These are phyloP conservation scores for Alternaria consortialis DNA, from an alignment of 2,329 filamentous ascomycete genomes.

Conservation along the genomic window DNA sequence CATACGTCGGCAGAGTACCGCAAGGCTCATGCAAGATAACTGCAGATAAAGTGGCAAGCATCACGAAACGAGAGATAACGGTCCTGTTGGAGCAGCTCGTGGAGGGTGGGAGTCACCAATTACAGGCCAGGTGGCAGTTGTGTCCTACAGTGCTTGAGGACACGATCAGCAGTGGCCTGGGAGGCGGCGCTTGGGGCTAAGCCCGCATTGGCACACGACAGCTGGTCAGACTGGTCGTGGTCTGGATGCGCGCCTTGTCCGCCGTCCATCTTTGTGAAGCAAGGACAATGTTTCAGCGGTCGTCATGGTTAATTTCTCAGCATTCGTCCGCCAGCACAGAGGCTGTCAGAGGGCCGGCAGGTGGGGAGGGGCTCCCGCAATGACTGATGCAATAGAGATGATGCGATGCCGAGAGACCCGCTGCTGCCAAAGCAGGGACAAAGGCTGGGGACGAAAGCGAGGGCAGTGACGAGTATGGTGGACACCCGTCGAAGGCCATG, in stretches of 20 bases:
- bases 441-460: background rate
- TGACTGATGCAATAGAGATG: conserved; percentile 1
- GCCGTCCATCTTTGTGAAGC: conserved; percentile 27
- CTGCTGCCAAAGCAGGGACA: conserved; percentile 10
- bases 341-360: background rate
- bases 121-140: conserved; percentile 38
- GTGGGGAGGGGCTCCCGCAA: background rate
- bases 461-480: background rate
- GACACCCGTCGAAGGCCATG: conserved; percentile 21
- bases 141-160: conserved; percentile 15
- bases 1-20: background rate
- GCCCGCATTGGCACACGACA: conserved; percentile 32
- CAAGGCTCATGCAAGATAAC: conserved; percentile 6
- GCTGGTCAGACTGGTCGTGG: conserved; percentile 12
- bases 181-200: conserved; percentile 28
- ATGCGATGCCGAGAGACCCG: background rate
- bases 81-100: conserved; percentile 22
- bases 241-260: conserved; percentile 13
- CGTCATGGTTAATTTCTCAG: conserved; percentile 5
- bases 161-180: conserved; percentile 22
- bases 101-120: conserved; percentile 27
- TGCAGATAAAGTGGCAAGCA: conserved; percentile 24
- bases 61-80: conserved; percentile 38
- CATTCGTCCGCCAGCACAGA: conserved; percentile 3
- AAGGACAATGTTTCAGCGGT: conserved; percentile 36